Conservation (phyloP, 768 basidiomycete species). For the Tricholomella constricta region DNA sequence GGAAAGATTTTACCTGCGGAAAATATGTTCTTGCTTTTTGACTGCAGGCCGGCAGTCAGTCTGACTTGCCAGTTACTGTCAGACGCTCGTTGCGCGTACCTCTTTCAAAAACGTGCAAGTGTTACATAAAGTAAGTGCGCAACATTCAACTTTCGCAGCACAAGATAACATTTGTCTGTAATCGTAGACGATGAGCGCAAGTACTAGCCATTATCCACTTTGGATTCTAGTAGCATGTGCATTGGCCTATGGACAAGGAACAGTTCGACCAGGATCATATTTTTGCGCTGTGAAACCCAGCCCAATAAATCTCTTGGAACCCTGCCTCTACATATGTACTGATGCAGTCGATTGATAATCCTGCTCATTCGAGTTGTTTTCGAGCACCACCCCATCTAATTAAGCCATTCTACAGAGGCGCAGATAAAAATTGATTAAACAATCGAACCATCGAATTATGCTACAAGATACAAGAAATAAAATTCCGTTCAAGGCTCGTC, state of each 20-base stretch:
- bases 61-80: conserved; percentile 1
- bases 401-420: no score
- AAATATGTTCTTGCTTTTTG: conserved; percentile 9
- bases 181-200: conserved; percentile 8
- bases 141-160: conserved; percentile 12
- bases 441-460: no score
- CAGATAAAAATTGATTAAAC: no score
- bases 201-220: no score
- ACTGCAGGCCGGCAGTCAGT: no score
- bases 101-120: conserved; percentile 11
- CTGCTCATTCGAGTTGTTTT: no score
- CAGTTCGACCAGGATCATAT: conserved; percentile 10
- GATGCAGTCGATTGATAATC: no score
- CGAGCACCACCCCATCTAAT: no score
- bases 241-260: conserved; percentile 12
- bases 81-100: conserved; percentile 13
- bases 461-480: not conserved
- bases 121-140: conserved; percentile 11
- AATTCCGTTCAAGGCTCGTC: conserved; percentile 39
- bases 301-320: no score
- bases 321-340: no score
- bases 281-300: conserved; percentile 1
- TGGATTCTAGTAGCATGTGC: no score
- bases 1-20: conserved; percentile 4
- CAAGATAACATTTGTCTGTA: conserved; percentile 10